Evolutionary conservation across 2,329 filamentous ascomycete species (phyloP).

Genomic region (Shiraia sp.): DNA sequence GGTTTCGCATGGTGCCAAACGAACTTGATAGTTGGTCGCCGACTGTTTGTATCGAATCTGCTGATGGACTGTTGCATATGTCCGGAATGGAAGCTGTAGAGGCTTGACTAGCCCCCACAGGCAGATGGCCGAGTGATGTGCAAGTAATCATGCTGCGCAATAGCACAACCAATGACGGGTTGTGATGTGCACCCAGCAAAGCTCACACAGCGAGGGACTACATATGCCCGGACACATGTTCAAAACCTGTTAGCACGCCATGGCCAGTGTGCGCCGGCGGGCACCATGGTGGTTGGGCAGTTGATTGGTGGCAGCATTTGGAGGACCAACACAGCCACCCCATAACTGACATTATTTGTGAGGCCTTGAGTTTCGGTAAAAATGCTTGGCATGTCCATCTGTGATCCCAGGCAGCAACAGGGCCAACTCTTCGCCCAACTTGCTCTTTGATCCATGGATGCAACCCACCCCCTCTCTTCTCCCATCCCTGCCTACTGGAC

Average conservation of each 20-base stretch:
- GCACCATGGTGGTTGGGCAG: background rate
- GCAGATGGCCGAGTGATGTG: too few species aligned
- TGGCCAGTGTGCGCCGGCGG: too few species aligned
- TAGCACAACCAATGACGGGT: too few species aligned
- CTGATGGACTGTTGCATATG: too few species aligned
- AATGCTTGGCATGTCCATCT: slow-evolving; percentile 16
- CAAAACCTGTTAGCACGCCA: too few species aligned
- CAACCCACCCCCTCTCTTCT: slow-evolving; percentile 16
- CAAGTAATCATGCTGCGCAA: too few species aligned
- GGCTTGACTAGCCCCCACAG: too few species aligned
- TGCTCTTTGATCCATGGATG: slow-evolving; percentile 15
- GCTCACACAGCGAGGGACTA: background rate
- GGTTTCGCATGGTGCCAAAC: too few species aligned
- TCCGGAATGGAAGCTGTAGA: too few species aligned
- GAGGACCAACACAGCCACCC: background rate
- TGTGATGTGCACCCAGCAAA: too few species aligned
- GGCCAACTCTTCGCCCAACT: slow-evolving; percentile 17
- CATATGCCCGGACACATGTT: background rate
- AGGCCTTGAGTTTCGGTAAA: slow-evolving; percentile 7
- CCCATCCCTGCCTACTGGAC: background rate
- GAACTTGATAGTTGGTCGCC: too few species aligned
- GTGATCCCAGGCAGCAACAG: slow-evolving; percentile 16
- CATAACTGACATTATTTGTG: background rate
- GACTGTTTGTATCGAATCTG: too few species aligned
- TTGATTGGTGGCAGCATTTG: background rate